Conservation (phyloP, 257 asterid genomes). For the Oldenlandia corymbosa region DNA sequence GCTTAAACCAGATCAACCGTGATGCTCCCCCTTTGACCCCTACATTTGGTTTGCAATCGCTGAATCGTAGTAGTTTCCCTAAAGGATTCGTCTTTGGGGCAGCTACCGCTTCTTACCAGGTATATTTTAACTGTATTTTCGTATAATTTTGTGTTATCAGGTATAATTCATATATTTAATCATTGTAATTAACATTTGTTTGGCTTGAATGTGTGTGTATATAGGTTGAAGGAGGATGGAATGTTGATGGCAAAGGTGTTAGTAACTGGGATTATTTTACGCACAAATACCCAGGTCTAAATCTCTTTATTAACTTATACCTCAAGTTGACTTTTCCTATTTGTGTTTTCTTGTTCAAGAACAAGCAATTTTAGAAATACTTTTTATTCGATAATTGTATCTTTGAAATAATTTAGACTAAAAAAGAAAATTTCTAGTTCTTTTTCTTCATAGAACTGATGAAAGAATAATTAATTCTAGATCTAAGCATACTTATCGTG, state of each 20-base stretch:
- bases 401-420: too few relatives aligned
- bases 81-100: constrained; percentile 11
- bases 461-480: too few relatives aligned
- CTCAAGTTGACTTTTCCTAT: too few relatives aligned
- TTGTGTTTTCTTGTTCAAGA: too few relatives aligned
- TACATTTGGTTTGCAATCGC: constrained; percentile 5
- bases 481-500: neutral
- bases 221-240: constrained; percentile 36
- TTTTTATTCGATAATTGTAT: too few relatives aligned
- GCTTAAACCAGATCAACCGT: neutral
- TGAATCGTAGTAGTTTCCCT: constrained; percentile 7
- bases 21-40: neutral
- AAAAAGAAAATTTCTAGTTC: too few relatives aligned
- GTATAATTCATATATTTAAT: too few relatives aligned
- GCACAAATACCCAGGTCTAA: constrained; percentile 25
- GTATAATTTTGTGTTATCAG: too few relatives aligned
- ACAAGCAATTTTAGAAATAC: too few relatives aligned
- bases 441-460: too few relatives aligned
- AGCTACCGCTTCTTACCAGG: constrained; percentile 7
- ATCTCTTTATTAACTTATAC: too few relatives aligned
- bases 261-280: constrained; percentile 32
- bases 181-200: too few relatives aligned
- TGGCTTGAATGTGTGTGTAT: neutral
- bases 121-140: neutral
- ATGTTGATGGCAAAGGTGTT: constrained; percentile 28